Percentiles rank a stretch among this genome's conserved stretches.
phyloP scores from a whole-genome alignment of 2,329 filamentous ascomycete species.

The Dendrostoma leiphaemia region DNA sequence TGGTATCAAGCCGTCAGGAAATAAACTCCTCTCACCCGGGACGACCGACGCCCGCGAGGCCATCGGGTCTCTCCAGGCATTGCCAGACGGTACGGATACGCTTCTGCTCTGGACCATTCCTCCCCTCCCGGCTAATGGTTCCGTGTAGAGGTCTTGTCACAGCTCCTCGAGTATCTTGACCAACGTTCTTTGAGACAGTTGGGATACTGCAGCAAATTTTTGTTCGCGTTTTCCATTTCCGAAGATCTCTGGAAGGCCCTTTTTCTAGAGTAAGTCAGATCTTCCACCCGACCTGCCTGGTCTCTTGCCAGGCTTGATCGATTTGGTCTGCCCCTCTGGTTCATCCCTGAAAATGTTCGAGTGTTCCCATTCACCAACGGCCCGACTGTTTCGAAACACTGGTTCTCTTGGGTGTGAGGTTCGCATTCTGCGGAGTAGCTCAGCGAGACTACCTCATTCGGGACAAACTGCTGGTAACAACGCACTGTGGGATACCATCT shows the following conservation, averaged over 20 bases:
- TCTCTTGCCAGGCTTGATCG: background rate
- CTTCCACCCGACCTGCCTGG: background rate
- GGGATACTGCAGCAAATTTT: slow-evolving; percentile 76
- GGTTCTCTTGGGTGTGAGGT: no score
- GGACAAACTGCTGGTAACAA: no score
- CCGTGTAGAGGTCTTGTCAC: slow-evolving; percentile 64
- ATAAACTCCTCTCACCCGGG: slow-evolving; percentile 65
- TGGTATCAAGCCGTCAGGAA: slow-evolving; percentile 82
- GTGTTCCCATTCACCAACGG: no score
- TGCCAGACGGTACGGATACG: slow-evolving; percentile 60
- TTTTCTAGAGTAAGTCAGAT: slow-evolving; percentile 73
- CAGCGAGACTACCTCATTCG: no score
- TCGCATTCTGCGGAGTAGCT: no score
- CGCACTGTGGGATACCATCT: no score
- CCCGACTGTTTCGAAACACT: no score
- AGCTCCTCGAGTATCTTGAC: slow-evolving; percentile 75
- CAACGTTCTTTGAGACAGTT: slow-evolving; percentile 59
- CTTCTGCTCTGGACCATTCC: background rate
- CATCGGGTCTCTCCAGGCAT: slow-evolving; percentile 61
- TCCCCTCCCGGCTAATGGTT: background rate
- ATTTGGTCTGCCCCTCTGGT: background rate
- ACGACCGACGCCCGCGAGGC: slow-evolving; percentile 63
- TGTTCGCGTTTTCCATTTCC: slow-evolving; percentile 79
- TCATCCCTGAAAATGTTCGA: background rate
- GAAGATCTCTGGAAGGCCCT: slow-evolving; percentile 89